These are phyloP conservation scores for Odontarrhena argentea DNA, from an alignment of 345 rosid genomes.

Conservation along the genomic window DNA sequence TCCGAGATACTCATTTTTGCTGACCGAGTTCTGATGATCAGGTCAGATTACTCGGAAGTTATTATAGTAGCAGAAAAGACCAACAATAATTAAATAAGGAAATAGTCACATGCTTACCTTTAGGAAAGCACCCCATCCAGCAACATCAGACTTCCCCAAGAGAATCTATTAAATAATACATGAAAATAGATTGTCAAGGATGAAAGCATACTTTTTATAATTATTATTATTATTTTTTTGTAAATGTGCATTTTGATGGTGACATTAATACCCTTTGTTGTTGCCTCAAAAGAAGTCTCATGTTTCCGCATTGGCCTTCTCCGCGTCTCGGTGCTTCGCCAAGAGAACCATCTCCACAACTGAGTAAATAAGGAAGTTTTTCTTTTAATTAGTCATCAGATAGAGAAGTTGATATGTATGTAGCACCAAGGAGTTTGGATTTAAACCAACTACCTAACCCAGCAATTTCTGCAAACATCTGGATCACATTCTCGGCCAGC, in stretches of 20 bases:
- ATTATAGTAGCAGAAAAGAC: constrained; percentile 25
- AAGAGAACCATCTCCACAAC: constrained; percentile 90
- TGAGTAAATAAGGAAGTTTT: constrained; percentile 43
- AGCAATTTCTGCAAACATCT: constrained; percentile 97
- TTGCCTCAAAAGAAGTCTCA: constrained; percentile 97
- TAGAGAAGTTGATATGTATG: constrained; percentile 17
- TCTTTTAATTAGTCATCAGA: constrained; percentile 17
- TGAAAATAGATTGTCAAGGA: constrained; percentile 23
- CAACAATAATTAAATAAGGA: background rate
- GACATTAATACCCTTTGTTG: constrained; percentile 75
- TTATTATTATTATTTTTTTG: background rate
- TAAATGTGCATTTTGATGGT: background rate
- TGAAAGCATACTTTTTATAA: background rate
- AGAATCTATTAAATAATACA: constrained; percentile 59
- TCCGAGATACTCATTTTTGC: constrained; percentile 94
- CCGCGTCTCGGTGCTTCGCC: constrained; percentile 83
- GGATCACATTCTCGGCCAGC: constrained; percentile 99
- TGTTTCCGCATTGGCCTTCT: constrained; percentile 97
- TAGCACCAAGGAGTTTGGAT: constrained; percentile 13
- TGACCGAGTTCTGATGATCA: constrained; percentile 80
- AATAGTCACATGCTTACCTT: constrained; percentile 55
- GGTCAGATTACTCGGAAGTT: constrained; percentile 9
- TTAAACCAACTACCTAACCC: constrained; percentile 72
- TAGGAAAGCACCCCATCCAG: constrained; percentile 99
- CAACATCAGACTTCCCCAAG: constrained; percentile 86